Evolutionary conservation across 805 yeast species (phyloP).

Genomic region (Yarrowia porcina): DNA sequence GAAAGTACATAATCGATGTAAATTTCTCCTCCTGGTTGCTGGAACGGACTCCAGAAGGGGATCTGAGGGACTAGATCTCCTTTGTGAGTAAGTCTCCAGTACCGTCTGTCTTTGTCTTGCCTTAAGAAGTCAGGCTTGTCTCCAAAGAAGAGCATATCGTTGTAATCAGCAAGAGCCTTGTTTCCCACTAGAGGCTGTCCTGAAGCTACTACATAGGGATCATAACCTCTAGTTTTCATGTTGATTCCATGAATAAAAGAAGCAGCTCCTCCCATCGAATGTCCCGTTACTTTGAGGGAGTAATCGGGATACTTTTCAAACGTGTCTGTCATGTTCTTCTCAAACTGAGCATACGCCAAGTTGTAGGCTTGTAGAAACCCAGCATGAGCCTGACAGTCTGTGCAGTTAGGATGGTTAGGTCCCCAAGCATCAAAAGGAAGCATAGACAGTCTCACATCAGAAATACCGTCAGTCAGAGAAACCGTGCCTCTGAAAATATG

Average conservation of each 20-base stretch:
- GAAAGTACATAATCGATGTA: neutral
- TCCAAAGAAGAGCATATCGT: neutral
- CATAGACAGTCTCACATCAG: neutral
- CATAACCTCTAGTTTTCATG: neutral
- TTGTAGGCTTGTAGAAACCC: neutral
- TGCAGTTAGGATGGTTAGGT: neutral
- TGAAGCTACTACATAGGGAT: neutral
- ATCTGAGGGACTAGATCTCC: neutral
- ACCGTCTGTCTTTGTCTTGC: neutral
- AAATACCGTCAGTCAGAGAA: neutral
- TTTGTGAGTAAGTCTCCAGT: neutral
- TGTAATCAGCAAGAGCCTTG: neutral
- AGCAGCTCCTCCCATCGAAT: conserved; percentile 3
- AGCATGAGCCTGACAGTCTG: neutral
- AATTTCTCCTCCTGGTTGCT: neutral
- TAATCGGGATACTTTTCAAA: conserved; percentile 1
- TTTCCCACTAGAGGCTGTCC: neutral
- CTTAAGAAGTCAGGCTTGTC: neutral
- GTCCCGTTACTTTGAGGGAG: conserved; percentile 3
- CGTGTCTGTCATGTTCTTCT: neutral
- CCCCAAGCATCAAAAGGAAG: neutral
- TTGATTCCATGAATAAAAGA: neutral
- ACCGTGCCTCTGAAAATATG: neutral
- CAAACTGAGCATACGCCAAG: neutral
- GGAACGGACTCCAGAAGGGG: neutral